phyloP scores from a whole-genome alignment of 441 rosid genomes.

The Rhodomyrtus psidioides region DNA sequence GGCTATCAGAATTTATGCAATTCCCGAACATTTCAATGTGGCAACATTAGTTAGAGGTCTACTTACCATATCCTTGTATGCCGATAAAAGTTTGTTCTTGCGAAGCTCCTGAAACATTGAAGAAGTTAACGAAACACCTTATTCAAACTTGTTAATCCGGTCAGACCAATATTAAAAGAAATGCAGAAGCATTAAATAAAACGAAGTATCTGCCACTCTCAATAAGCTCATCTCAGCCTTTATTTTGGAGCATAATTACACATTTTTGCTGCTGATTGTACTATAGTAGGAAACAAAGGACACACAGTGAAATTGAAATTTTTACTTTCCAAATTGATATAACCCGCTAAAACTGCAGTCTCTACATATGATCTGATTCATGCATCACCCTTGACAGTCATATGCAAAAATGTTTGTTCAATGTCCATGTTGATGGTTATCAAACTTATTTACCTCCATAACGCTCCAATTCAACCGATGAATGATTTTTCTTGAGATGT shows the following conservation, averaged over 20 bases:
- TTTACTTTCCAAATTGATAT: background rate
- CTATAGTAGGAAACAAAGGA: background rate
- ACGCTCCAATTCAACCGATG: background rate
- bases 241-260: background rate
- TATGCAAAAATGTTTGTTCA: background rate
- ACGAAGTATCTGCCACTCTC: background rate
- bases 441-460: background rate
- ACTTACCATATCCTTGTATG: slow-evolving; percentile 76
- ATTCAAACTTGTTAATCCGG: background rate
- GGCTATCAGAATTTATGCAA: background rate
- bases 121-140: background rate
- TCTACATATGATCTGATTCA: background rate
- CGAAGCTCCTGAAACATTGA: slow-evolving; percentile 40
- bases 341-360: background rate
- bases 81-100: slow-evolving; percentile 41
- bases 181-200: background rate
- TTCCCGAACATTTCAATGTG: background rate
- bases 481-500: background rate
- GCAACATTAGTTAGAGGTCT: background rate
- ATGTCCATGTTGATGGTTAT: background rate
- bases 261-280: background rate
- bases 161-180: background rate
- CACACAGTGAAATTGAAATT: background rate
- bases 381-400: background rate
- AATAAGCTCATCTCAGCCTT: background rate